Base-by-base conservation (phyloP, 768 basidiomycete species). In the Tylopilus sp. region DNA sequence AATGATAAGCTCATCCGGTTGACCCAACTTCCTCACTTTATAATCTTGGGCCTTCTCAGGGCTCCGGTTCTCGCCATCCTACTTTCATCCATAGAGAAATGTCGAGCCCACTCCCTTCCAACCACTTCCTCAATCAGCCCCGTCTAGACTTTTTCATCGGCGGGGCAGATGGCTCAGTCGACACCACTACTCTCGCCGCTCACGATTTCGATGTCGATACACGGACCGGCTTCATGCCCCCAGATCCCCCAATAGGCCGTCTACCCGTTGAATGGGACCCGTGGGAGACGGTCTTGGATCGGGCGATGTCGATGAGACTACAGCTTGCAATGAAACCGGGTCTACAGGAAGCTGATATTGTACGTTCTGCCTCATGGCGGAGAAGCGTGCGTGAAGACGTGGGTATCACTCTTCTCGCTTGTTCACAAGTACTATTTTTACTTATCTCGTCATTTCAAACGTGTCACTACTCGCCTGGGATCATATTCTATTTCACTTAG, bases 161-260 rank as follows among this genome's bases (percentile, higher is more conserved):
- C 36, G 44, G 45, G 12, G 41, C 30, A 7, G 61, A 60, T 15
- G 64, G 66, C 3, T 55, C 56, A 18, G 61, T 73, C 40, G 81
- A 82, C 54, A 79, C 78, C 13, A 76, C 79, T 20, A 86, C 88
- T 12, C 79, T 88, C 52, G 86, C 88, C 10, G 85, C 86, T 3
- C 86, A 88, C 57, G 88, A 89, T 74, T 98, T 92, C 73, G 93
- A 98, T 66, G 89, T 98, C 53, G 92, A 95, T 66, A 85, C 86
- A 10, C 75, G 83, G 15, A 91, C 92, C 0, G 95, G 95, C 0
- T 98, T 98, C 68, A 86, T 98, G 82, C 89, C 95, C 3, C 85
- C 88, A 0, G 74, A 81, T 13, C 79, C 83, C 0, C 93, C 93
- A 2, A 66, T 86, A 0, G 58, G 70, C 7, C 79, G 86, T 20